Base-by-base conservation (phyloP, 495 filamentous ascomycete genomes). In the Penicillium alfredii region DNA sequence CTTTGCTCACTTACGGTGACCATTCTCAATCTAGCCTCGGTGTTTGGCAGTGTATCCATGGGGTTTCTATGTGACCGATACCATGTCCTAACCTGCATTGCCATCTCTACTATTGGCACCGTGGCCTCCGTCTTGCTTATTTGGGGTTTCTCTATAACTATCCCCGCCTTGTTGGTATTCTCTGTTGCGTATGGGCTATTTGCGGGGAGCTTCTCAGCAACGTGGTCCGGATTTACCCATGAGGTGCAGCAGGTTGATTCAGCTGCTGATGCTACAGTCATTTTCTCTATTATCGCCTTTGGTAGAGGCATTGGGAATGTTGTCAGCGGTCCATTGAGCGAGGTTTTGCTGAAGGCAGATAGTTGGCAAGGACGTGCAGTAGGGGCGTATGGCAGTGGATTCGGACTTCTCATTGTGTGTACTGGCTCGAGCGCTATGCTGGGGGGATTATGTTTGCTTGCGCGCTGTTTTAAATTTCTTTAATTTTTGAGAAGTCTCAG, bases 301-400 rank as follows among this genome's bases (percentile, higher is more conserved):
- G 78, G 74, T 0, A 63, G 78, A 27, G 82, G 81, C 4, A 58
- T 86, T 23, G 81, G 80, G 1, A 72, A 68, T 44, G 58, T 81
- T 19, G 55, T 69, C 3, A 70, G 68, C 20, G 78, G 77, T 0
- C 77, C 77, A 1, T 24, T 81, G 33, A 78, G 75, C 35, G 77
- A 79, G 42, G 61, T 53, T 4, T 46, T 84, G 35, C n/a, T 81
- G 3, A 23, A 40, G 4, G 49, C 40, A 5, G 46, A 48, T 30
- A 29, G 20, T 4, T 51, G 46, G 47, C 25, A 52, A 9, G 49
- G 35, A n/a, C 38, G 43, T 34, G 48, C 42, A 8, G n/a, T 21
- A 3, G 47, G 42, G 12, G 64, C 46, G 1, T 71, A 71, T 52
- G 64, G 64, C 1, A 65, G 47, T 29, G 52, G 41, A 7, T 72